Percentiles rank a stretch among this genome's conserved stretches.
Evolutionary conservation across 2,329 filamentous ascomycete genomes (phyloP).

Genomic region (Trichoderma arundinaceum): DNA sequence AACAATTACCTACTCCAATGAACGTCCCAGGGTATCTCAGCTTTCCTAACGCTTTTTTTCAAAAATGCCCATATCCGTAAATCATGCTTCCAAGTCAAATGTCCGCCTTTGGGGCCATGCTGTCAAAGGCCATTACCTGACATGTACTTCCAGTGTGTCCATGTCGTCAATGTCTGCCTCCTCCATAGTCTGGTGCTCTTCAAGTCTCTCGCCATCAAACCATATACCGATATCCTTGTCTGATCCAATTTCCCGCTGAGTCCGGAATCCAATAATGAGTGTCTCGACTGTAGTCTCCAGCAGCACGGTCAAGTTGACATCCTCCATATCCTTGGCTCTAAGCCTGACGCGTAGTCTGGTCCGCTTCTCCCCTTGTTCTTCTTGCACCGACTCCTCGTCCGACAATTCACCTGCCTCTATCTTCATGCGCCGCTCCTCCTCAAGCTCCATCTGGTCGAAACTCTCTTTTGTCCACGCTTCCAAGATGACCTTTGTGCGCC

Average conservation of each 20-base stretch:
- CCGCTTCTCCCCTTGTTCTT: slow-evolving; percentile 38
- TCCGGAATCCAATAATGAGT: slow-evolving; percentile 67
- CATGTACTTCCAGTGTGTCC: slow-evolving; percentile 76
- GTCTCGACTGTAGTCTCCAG: slow-evolving; percentile 64
- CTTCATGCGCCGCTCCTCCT: slow-evolving; percentile 55
- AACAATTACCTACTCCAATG: slow-evolving; percentile 15
- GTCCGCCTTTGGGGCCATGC: neutral
- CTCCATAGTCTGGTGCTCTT: slow-evolving; percentile 62
- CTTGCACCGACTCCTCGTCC: slow-evolving; percentile 42
- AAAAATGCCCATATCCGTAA: slow-evolving; percentile 29
- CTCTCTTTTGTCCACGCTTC: slow-evolving; percentile 76
- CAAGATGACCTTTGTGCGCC: slow-evolving; percentile 68
- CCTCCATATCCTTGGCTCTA: slow-evolving; percentile 57
- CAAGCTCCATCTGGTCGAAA: slow-evolving; percentile 56
- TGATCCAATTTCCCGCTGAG: slow-evolving; percentile 55
- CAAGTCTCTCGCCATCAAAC: slow-evolving; percentile 78
- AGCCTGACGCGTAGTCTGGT: slow-evolving; percentile 58
- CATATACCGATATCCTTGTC: slow-evolving; percentile 64
- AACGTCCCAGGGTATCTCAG: slow-evolving; percentile 40
- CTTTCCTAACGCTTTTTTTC: slow-evolving; percentile 34
- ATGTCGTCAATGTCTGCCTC: slow-evolving; percentile 76
- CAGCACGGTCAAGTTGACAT: slow-evolving; percentile 58
- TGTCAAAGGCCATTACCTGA: slow-evolving; percentile 54
- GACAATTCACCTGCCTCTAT: slow-evolving; percentile 50
- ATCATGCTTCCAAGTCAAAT: slow-evolving; percentile 13